Base-by-base conservation (phyloP, 176 grass and related monocot genomes). In the Panicum miliaceum region DNA sequence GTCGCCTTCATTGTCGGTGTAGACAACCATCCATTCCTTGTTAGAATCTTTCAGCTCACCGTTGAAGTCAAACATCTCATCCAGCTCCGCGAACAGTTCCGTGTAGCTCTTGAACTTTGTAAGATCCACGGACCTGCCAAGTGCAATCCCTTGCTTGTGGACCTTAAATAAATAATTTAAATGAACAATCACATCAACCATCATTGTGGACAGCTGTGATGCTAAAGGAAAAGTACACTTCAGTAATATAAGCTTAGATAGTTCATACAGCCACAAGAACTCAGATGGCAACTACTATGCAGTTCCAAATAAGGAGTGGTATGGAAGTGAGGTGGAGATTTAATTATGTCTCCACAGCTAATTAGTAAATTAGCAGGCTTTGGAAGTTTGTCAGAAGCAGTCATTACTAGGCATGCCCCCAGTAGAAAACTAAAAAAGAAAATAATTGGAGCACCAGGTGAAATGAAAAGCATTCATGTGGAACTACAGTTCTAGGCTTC, bases 61-160 rank as follows among this genome's bases (percentile, higher is more conserved):
- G 2, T 90, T 85, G 35, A 99, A 99, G 51, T 99, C 91, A 74
- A 99, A 99, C 93, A 99, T 99, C 50, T 86, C 80, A 78, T 99
- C 96, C 20, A 99, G 75, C 88, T 99, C 96, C 75, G 82, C 80
- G 4, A 92, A 54, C 37, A 99, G 72, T 42, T 94, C 91, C 0
- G 84, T 76, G 19, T 99, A 99, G 64, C 77, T 71, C 52, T 82
- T 89, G 38, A 99, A 99, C 85, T 96, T 99, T 6, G 89, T 92
- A 56, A 99, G 89, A 78, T 99, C 93, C 60, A 99, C 91, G 48
- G 96, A 99, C 71, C 96, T 92, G 32, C 96, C 93, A 64, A 98
- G 88, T 22, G 96, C 91, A 84, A 95, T 95, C 76, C 96, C 96
- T 81, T 98, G 96, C 85, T 94, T 98, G 78, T 98, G 96, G 77